A percentile compares a stretch with the other conserved stretches of the same genome.
Conservation (phyloP, 805 yeast genomes). For the Barnettozyma populi region DNA sequence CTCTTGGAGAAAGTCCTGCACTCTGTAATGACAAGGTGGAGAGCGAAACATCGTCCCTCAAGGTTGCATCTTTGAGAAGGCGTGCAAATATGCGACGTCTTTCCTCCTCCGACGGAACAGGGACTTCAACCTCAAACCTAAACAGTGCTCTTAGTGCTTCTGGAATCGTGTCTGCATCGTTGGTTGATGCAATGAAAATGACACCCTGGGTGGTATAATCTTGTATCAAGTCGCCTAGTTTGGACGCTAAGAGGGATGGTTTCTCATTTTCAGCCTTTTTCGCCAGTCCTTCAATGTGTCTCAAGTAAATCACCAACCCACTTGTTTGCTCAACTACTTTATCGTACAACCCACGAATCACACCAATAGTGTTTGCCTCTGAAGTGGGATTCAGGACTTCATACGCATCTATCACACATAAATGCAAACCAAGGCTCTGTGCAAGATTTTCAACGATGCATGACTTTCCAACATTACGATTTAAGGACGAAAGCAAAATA, state of each 20-base stretch:
- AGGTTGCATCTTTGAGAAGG: constrained; percentile 31
- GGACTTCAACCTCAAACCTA: constrained; percentile 70
- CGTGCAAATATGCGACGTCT: constrained; percentile 56
- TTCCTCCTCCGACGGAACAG: constrained; percentile 77
- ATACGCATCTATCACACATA: constrained; percentile 64
- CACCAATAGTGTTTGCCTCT: constrained; percentile 74
- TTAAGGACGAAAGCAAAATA: constrained; percentile 59
- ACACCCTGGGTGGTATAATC: constrained; percentile 42
- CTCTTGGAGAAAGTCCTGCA: constrained; percentile 89
- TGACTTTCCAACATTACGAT: constrained; percentile 76
- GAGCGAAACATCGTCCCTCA: constrained; percentile 48
- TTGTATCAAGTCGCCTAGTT: constrained; percentile 50
- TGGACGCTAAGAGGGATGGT: constrained; percentile 34
- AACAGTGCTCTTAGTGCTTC: constrained; percentile 60
- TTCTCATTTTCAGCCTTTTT: constrained; percentile 51
- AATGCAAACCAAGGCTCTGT: constrained; percentile 55
- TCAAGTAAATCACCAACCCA: constrained; percentile 48
- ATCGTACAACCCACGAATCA: constrained; percentile 71
- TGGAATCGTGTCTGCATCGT: constrained; percentile 64
- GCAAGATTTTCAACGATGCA: constrained; percentile 54
- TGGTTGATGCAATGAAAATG: constrained; percentile 60
- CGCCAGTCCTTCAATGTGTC: constrained; percentile 75
- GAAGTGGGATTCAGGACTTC: constrained; percentile 64
- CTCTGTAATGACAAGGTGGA: constrained; percentile 70
- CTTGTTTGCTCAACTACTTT: constrained; percentile 43